phyloP scores from a whole-genome alignment of 2,329 filamentous ascomycete species.

The Fusarium austroafricanum region DNA sequence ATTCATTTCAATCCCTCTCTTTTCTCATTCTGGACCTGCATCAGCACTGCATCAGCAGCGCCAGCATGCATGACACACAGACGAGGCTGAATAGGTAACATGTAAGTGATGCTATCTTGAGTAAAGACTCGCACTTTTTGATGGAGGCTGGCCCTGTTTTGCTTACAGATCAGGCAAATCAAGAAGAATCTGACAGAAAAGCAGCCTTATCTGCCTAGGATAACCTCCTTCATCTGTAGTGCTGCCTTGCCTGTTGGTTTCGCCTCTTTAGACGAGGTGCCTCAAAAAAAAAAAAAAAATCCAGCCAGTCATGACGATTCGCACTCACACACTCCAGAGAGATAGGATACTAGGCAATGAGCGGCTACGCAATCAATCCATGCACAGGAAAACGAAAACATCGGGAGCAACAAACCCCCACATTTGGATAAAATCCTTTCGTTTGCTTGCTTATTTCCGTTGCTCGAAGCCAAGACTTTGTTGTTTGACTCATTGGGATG shows the following conservation, averaged over 20 bases:
- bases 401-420: neutral
- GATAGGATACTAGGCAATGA: conserved; percentile 15
- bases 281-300: neutral
- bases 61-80: neutral
- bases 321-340: conserved; percentile 3
- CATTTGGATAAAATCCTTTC: neutral
- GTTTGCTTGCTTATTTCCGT: neutral
- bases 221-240: neutral
- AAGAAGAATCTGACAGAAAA: neutral
- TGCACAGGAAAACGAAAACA: neutral
- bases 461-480: neutral
- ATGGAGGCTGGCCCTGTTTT: neutral
- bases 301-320: conserved; percentile 4
- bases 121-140: neutral
- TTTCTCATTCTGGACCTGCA: conserved; percentile 4
- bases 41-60: neutral
- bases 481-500: conserved; percentile 10
- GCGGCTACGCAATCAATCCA: conserved; percentile 13
- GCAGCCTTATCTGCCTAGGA: neutral
- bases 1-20: conserved; percentile 7
- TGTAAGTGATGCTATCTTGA: neutral
- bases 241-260: conserved; percentile 20
- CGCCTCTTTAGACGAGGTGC: neutral
- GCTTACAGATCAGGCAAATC: neutral
- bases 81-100: conserved; percentile 20